These are phyloP conservation scores for Neoascochyta sp. DNA, from an alignment of 2,329 filamentous ascomycete genomes.

Conservation along the genomic window DNA sequence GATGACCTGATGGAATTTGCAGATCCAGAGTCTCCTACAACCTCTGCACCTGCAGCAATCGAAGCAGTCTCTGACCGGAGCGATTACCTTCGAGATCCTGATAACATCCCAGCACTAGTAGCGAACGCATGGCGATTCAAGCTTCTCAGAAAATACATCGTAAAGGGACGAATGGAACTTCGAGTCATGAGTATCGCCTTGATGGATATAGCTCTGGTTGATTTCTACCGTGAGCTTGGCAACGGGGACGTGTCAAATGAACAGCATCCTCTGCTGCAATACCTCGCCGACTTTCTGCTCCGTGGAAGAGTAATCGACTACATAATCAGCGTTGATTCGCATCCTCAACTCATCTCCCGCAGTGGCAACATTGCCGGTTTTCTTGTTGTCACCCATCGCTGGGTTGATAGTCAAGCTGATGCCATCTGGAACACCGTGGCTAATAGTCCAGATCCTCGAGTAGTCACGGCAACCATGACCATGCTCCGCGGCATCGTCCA, in stretches of 20 bases:
- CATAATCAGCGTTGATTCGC: conserved; percentile 83
- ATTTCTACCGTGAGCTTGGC: conserved; percentile 54
- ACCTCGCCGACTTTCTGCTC: conserved; percentile 67
- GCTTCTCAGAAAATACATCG: conserved; percentile 67
- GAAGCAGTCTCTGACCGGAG: conserved; percentile 1
- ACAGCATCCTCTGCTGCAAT: conserved; percentile 57
- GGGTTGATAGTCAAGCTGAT: conserved; percentile 68
- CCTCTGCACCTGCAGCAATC: conserved; percentile 7
- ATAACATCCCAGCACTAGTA: conserved; percentile 50
- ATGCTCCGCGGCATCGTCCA: conserved; percentile 56
- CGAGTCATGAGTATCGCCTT: conserved; percentile 73
- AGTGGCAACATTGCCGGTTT: conserved; percentile 85
- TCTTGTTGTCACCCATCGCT: conserved; percentile 72
- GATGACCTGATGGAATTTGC: conserved; percentile 23
- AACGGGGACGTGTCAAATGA: conserved; percentile 38
- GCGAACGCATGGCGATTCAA: conserved; percentile 66
- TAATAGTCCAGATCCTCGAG: conserved; percentile 75
- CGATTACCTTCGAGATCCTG: conserved; percentile 23
- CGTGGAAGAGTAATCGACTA: conserved; percentile 74
- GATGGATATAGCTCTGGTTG: conserved; percentile 68
- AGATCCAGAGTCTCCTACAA: conserved; percentile 22
- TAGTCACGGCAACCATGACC: conserved; percentile 72
- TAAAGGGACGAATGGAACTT: conserved; percentile 85
- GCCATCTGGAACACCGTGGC: conserved; percentile 79
- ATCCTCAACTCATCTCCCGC: conserved; percentile 80